phyloP scores from a whole-genome alignment of 352 stramenopile genomes.

The Phytophthora palmivora region DNA sequence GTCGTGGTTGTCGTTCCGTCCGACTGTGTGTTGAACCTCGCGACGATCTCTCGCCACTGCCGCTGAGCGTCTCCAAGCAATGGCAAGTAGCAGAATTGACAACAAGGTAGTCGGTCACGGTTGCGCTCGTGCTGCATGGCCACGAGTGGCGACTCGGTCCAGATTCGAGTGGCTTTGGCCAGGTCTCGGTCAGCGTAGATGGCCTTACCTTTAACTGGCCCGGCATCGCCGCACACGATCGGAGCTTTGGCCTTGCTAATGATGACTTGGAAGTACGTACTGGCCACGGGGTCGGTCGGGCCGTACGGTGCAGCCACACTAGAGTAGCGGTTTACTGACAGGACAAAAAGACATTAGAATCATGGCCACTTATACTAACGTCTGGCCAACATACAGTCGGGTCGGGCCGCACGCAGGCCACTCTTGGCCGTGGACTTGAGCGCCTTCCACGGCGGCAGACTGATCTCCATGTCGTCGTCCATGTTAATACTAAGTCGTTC shows the following conservation, averaged over 20 bases:
- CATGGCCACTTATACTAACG: not conserved
- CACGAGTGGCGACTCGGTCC: constrained; percentile 75
- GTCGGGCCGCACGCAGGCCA: constrained; percentile 13
- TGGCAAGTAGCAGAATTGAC: constrained; percentile 79
- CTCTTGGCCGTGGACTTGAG: constrained; percentile 30
- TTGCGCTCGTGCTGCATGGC: constrained; percentile 78
- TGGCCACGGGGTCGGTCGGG: constrained; percentile 50
- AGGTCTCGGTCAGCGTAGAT: constrained; percentile 71
- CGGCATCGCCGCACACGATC: constrained; percentile 63
- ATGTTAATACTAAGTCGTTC: too few species aligned
- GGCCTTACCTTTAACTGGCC: constrained; percentile 73
- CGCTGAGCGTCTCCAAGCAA: constrained; percentile 58
- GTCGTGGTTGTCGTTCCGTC: constrained; percentile 13
- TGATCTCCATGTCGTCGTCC: constrained; percentile 15
- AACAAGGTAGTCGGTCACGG: constrained; percentile 47
- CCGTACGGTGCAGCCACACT: constrained; percentile 67
- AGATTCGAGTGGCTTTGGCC: constrained; percentile 54
- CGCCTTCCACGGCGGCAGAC: constrained; percentile 26
- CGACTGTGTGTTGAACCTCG: constrained; percentile 29
- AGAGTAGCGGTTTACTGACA: constrained; percentile 46
- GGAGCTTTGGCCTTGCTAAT: constrained; percentile 72
- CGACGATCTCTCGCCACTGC: constrained; percentile 57
- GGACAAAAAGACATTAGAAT: constrained; percentile 3
- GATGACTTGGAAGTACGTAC: constrained; percentile 66
- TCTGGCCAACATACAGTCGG: constrained; percentile 29